phyloP scores from a whole-genome alignment of 371 early-diverging fungal genomes.

The Funneliformis caledonium region DNA sequence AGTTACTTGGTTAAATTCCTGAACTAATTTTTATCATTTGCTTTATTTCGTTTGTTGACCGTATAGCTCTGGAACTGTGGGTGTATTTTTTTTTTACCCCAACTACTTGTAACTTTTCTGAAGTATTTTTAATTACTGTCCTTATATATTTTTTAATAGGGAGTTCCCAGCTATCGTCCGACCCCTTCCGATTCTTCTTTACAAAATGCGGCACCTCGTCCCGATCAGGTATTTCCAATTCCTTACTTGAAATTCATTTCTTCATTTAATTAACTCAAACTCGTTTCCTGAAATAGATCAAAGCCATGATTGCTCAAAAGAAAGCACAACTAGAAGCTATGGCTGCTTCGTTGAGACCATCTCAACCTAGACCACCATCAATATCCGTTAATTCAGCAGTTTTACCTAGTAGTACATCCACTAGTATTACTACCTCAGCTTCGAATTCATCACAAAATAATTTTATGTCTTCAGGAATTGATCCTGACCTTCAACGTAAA shows the following conservation, averaged over 20 bases:
- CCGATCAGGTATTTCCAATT: background rate
- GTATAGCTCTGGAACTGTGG: background rate
- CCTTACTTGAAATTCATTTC: background rate
- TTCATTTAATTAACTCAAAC: background rate
- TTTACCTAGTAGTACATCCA: background rate
- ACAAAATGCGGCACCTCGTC: conserved; percentile 7
- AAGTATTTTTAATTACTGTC: background rate
- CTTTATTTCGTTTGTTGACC: background rate
- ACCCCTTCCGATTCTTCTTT: conserved; percentile 12
- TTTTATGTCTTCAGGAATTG: background rate
- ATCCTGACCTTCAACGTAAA: conserved; percentile 53
- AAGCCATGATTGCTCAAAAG: conserved; percentile 28
- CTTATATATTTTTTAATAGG: background rate
- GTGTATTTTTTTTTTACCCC: background rate
- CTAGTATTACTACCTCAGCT: background rate
- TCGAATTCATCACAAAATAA: background rate
- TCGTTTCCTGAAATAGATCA: background rate
- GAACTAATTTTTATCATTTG: background rate
- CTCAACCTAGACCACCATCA: conserved; percentile 5
- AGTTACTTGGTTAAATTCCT: background rate
- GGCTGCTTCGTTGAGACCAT: conserved; percentile 13
- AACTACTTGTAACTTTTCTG: too few species aligned
- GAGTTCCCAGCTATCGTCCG: conserved; percentile 19
- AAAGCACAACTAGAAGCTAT: conserved; percentile 19
- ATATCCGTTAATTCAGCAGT: background rate